These are phyloP conservation scores for Powellomyces hirtus DNA, from an alignment of 192 early-diverging fungal genomes.

Conservation along the genomic window DNA sequence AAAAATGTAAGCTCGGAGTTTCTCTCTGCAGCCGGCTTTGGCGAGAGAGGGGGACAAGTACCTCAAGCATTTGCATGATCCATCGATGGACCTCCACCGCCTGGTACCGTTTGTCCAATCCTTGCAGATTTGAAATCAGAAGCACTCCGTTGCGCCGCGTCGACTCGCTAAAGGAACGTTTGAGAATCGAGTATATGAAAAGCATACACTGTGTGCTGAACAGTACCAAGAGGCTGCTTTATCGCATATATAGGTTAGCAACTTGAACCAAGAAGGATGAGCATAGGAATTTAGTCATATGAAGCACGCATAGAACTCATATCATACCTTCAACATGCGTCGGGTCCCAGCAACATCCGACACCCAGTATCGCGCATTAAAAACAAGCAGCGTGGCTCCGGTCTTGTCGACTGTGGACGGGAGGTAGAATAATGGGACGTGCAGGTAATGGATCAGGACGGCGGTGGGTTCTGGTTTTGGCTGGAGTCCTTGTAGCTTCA, in stretches of 20 bases:
- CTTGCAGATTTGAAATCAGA: conserved; percentile 25
- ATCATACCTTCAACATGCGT: conserved; percentile 25
- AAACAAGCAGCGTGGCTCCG: conserved; percentile 22
- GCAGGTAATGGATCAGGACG: conserved; percentile 22
- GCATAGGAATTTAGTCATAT: too few relatives aligned
- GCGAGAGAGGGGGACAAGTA: not conserved
- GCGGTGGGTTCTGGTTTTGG: conserved; percentile 11
- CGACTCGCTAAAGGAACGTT: conserved; percentile 4
- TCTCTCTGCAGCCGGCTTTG: too few relatives aligned
- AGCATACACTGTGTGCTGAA: not conserved
- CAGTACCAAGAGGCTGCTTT: conserved; percentile 11
- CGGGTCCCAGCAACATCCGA: conserved; percentile 15
- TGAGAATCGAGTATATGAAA: not conserved
- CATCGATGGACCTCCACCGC: conserved; percentile 20
- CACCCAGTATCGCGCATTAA: conserved; percentile 28
- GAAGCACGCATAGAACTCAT: too few relatives aligned
- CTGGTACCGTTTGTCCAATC: not conserved
- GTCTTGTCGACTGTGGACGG: conserved; percentile 7
- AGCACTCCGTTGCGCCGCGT: conserved; percentile 19
- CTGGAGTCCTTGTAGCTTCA: not conserved
- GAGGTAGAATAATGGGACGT: conserved; percentile 27
- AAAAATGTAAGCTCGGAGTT: not conserved
- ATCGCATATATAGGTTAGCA: conserved; percentile 22
- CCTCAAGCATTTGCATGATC: conserved; percentile 27
- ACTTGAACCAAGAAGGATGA: too few relatives aligned